Base-by-base conservation (phyloP, 176 grass and related monocot genomes). In the Saccharum officinarum region DNA sequence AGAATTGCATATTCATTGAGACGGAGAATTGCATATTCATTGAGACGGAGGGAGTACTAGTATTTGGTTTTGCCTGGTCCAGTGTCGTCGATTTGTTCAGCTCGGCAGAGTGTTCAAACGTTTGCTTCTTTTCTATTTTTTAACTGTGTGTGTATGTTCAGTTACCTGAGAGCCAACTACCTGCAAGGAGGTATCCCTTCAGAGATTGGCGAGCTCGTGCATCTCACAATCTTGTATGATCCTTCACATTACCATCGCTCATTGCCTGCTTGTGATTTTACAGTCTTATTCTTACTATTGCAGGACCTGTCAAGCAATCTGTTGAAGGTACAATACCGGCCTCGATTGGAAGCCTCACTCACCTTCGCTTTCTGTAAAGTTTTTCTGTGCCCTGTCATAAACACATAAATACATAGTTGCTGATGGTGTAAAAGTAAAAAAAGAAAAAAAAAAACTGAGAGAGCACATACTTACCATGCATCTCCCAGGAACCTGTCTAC, bases 141-240 rank as follows among this genome's bases (percentile, higher is more conserved):
- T 50, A 4, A 25, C 8, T 65, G 15, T 64, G 7, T 71, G 11
- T 74, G 3, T 74, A 18, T 38, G 4, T 85, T 55, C 73, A 99
- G 97, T 67, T 99, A 96, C 82, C 78, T 96, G 54, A 92, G 97
- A 75, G 92, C 93, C 15, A 99, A 99, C 87, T 96, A 99, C 83
- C 86, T 99, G 52, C 97, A 99, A 99, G 97, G 97, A 60, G 94
- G 86, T 5, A 84, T 99, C 61, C 97, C 97, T 54, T 89, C 97
- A 6, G 93, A 94, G 82, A 88, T 99, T 65, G 94, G 97, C 38
- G 86, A 91, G 67, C 92, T 99, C 11, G 3, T 76, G 61, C 94
- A 94, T 83, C 90, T 99, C 40, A 96, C 90, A 3, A 96, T 99
- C 82, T 34, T 99, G 97, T 99, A 99, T 4, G 83, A 77, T 79